Base-by-base conservation (phyloP, 1,284 basidiomycete genomes). In the Papiliotrema nemorosa region DNA sequence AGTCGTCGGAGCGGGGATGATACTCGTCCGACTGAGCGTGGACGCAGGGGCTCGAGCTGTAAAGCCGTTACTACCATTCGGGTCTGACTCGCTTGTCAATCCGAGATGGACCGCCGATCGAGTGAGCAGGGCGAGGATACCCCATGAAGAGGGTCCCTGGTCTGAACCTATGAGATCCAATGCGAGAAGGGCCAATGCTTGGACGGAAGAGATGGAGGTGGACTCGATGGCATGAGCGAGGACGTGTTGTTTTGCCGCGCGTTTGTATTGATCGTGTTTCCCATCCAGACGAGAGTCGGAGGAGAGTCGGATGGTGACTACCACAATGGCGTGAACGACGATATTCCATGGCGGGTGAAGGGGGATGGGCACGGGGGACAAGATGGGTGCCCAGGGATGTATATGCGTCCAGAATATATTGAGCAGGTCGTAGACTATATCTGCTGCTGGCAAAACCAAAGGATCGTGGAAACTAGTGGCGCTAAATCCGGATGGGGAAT, bases 151-250 rank as follows among this genome's bases (percentile, higher is more conserved):
- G 1, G 73, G 72, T 0, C 72, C 72, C 44, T 72, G 69, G n/a
- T 73, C 73, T 16, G 64, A 64, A 0, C 74, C 74, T 18, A 76
- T 74, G 24, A 72, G 57, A 44, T 76, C 74, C 7, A 76, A 53
- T 3, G 74, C 69, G 1, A 76, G 59, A 18, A 76, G 51, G 0
- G 72, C 71, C 3, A 76, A 54, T 5, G 74, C 74, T 47, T 76
- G 74, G 2, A 74, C 60, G 0, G 66, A 67, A 4, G 66, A 53
- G 36, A 76, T 67, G 12, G 67, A 66, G 1, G 71, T 73, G 12
- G 63, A 68, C 49, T 74, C 71, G 29, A 74, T 69, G 14, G 74
- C 71, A 44, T 74, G 70, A 1, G 64, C 58, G 9, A 74, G 58
- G 14, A 76, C 70, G 40, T 74, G 68, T 36, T 67, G 60, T 45